Percentiles rank a stretch among this genome's conserved stretches.
Evolutionary conservation across 306 rosid species (phyloP).

Genomic region (Vicia faba): DNA sequence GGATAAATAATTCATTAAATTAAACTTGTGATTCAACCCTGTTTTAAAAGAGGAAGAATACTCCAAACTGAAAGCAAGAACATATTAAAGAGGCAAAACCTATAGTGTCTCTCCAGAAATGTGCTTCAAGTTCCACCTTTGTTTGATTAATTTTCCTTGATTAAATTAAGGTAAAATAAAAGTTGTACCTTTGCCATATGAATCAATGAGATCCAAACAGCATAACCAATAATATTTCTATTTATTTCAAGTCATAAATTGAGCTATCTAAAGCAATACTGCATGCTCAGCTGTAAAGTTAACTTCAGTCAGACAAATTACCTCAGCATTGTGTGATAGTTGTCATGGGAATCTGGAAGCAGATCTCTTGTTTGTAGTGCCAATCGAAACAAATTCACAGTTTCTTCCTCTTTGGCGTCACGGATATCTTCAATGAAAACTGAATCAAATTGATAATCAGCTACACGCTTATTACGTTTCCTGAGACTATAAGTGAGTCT

Average conservation of each 20-base stretch:
- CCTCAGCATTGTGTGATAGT: conserved; percentile 95
- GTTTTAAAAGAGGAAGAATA: conserved; percentile 4
- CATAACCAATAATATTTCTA: conserved; percentile 1
- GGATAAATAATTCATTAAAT: conserved; percentile 19
- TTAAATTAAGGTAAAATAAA: conserved; percentile 20
- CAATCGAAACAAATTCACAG: conserved; percentile 69
- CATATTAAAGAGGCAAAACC: conserved; percentile 27
- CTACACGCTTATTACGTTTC: conserved; percentile 68
- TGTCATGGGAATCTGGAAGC: conserved; percentile 78
- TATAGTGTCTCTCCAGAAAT: conserved; percentile 25
- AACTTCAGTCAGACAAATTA: conserved; percentile 30
- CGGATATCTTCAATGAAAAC: conserved; percentile 84
- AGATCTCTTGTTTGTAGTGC: conserved; percentile 58
- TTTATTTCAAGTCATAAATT: conserved; percentile 18
- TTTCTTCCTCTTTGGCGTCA: conserved; percentile 85
- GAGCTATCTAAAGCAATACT: conserved; percentile 29
- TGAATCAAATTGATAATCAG: conserved; percentile 64
- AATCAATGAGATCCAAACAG: conserved; percentile 27
- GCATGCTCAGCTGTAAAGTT: conserved; percentile 6
- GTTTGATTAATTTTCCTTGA: conserved; percentile 9
- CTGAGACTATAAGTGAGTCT: conserved; percentile 61
- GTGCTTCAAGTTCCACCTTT: background rate
- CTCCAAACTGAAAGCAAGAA: conserved; percentile 18
- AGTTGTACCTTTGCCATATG: conserved; percentile 15
- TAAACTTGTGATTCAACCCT: conserved; percentile 3